These are phyloP conservation scores for Angomonas deanei DNA, from an alignment of 208 protist species.

Conservation along the genomic window DNA sequence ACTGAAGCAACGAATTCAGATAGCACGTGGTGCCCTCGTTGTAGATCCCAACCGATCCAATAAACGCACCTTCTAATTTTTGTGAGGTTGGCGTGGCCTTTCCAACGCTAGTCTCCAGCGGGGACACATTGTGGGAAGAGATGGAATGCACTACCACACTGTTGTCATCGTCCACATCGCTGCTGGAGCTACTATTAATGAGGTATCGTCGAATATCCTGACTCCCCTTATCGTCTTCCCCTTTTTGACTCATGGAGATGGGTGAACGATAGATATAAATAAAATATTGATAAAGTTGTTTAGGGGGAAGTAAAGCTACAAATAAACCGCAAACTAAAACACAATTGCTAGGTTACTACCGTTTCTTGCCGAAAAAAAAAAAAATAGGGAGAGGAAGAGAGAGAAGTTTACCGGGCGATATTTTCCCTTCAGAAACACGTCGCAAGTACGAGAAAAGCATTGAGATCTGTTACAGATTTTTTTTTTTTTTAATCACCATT, in stretches of 20 bases:
- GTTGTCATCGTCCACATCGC: neutral
- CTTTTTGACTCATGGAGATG: no score
- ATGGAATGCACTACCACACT: neutral
- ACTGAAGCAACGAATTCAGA: constrained; percentile 87
- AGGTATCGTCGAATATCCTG: neutral
- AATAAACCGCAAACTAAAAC: no score
- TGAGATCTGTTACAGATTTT: no score
- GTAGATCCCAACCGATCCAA: constrained; percentile 56
- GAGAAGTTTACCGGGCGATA: no score
- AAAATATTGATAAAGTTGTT: no score
- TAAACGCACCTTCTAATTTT: neutral
- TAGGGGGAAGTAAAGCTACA: no score
- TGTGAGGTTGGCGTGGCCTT: neutral
- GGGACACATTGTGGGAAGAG: neutral
- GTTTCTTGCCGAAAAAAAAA: no score
- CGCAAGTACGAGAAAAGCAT: no score
- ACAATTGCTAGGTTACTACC: no score
- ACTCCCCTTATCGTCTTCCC: neutral
- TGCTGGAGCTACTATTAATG: neutral
- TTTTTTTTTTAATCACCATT: constrained; percentile 9
- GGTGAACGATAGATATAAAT: no score
- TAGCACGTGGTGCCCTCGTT: constrained; percentile 92
- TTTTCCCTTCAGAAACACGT: no score
- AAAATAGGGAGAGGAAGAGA: no score
- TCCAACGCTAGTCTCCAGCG: neutral